Evolutionary conservation across 108 stramenopile species (phyloP).

Genomic region (Cyclotella cryptica): DNA sequence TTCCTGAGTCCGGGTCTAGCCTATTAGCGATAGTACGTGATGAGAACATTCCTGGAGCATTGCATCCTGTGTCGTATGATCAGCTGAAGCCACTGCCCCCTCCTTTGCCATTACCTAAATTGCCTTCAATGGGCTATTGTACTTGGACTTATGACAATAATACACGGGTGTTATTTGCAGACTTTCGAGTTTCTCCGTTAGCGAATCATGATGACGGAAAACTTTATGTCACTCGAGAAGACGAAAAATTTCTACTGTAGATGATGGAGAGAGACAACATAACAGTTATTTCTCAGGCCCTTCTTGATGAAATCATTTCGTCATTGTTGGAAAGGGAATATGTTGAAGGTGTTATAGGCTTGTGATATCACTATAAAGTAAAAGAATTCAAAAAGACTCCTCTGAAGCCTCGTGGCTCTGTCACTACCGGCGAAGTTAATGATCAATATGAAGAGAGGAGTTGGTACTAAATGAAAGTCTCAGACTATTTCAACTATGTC

Average conservation of each 20-base stretch:
- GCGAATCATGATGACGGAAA: constrained; percentile 1
- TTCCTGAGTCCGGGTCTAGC: constrained; percentile 33
- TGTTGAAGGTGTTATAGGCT: constrained; percentile 44
- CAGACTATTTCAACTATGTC: constrained; percentile 63
- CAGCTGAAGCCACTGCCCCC: constrained; percentile 55
- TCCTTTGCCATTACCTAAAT: constrained; percentile 36
- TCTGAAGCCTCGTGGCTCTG: background rate
- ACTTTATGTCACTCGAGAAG: constrained; percentile 21
- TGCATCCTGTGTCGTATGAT: constrained; percentile 15
- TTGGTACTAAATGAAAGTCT: constrained; percentile 65
- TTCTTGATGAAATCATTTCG: constrained; percentile 46
- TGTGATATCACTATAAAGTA: constrained; percentile 65
- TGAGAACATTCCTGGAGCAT: constrained; percentile 5
- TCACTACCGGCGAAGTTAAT: background rate
- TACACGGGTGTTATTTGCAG: constrained; percentile 61
- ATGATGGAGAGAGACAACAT: constrained; percentile 80
- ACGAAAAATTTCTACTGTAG: constrained; percentile 58
- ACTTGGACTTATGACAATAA: constrained; percentile 65
- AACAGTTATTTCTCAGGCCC: constrained; percentile 68
- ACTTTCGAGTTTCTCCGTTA: constrained; percentile 37
- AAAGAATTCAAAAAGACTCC: constrained; percentile 54
- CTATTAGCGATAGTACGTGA: constrained; percentile 24
- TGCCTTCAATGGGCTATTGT: constrained; percentile 59
- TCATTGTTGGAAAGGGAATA: constrained; percentile 59
- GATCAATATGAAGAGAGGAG: constrained; percentile 27